A percentile compares a stretch with the other conserved stretches of the same genome.
phyloP scores from a whole-genome alignment of 805 yeast genomes.

The Saccharomycopsis babjevae region DNA sequence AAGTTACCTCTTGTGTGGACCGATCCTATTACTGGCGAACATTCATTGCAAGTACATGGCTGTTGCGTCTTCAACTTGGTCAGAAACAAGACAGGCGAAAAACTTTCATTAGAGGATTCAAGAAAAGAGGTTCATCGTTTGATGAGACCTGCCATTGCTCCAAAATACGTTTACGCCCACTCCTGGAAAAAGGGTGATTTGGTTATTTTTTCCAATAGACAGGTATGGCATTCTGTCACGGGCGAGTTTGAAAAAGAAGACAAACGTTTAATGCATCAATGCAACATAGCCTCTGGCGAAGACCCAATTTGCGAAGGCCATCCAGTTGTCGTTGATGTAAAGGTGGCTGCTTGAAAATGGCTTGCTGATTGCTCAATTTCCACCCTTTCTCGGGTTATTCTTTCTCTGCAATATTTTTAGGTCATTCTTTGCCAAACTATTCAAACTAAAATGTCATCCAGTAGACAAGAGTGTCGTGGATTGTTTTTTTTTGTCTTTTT shows the following conservation, averaged over 20 bases:
- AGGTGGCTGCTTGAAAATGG: not conserved
- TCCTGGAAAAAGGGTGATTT: conserved; percentile 78
- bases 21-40: conserved; percentile 75
- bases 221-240: conserved; percentile 87
- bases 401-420: not conserved
- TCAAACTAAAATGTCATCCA: too few species aligned
- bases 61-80: conserved; percentile 67
- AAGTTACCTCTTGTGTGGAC: conserved; percentile 85
- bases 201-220: conserved; percentile 79
- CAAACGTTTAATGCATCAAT: conserved; percentile 83
- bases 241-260: conserved; percentile 78
- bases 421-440: too few species aligned
- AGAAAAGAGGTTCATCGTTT: conserved; percentile 59
- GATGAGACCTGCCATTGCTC: conserved; percentile 81
- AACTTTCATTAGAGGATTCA: conserved; percentile 59
- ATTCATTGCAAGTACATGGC: conserved; percentile 80
- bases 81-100: conserved; percentile 44
- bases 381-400: too few species aligned
- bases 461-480: too few species aligned
- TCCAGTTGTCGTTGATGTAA: conserved; percentile 8
- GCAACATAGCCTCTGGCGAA: conserved; percentile 75
- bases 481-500: too few species aligned
- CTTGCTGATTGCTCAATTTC: too few species aligned
- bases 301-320: conserved; percentile 41
- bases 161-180: conserved; percentile 67